Evolutionary conservation across 1,139 yeast species (phyloP).

Genomic region (Hyphopichia buzzinii): DNA sequence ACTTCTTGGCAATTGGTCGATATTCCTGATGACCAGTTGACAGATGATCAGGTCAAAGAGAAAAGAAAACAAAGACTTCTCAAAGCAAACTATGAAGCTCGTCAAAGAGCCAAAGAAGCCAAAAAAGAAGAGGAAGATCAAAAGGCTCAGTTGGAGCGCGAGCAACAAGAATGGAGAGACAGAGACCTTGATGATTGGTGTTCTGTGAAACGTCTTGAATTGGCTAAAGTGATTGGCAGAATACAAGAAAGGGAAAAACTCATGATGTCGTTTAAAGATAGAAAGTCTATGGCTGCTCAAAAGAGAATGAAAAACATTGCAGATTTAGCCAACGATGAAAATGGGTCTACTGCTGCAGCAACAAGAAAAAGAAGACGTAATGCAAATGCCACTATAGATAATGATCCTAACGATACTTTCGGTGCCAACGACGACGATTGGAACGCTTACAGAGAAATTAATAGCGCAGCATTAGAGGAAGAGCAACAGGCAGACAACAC

Average conservation of each 20-base stretch:
- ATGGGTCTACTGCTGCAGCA: slow-evolving; percentile 36
- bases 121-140: slow-evolving; percentile 55
- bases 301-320: slow-evolving; percentile 91
- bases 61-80: slow-evolving; percentile 79
- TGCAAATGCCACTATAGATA: slow-evolving; percentile 66
- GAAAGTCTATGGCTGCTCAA: slow-evolving; percentile 91
- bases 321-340: slow-evolving; percentile 75
- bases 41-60: slow-evolving; percentile 79
- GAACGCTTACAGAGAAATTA: slow-evolving; percentile 84
- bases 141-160: slow-evolving; percentile 51
- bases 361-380: slow-evolving; percentile 52
- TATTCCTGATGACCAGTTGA: slow-evolving; percentile 77
- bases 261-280: slow-evolving; percentile 76
- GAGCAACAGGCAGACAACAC: slow-evolving; percentile 71
- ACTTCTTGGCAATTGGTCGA: slow-evolving; percentile 74
- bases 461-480: slow-evolving; percentile 68
- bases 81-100: slow-evolving; percentile 87
- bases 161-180: slow-evolving; percentile 76
- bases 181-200: slow-evolving; percentile 81
- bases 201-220: slow-evolving; percentile 59
- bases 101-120: slow-evolving; percentile 78
- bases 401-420: slow-evolving; percentile 90
- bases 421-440: slow-evolving; percentile 97
- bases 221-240: slow-evolving; percentile 54
- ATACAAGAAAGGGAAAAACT: slow-evolving; percentile 69